These are phyloP conservation scores for Peronospora farinosa DNA, from an alignment of 352 stramenopile genomes.

Conservation along the genomic window DNA sequence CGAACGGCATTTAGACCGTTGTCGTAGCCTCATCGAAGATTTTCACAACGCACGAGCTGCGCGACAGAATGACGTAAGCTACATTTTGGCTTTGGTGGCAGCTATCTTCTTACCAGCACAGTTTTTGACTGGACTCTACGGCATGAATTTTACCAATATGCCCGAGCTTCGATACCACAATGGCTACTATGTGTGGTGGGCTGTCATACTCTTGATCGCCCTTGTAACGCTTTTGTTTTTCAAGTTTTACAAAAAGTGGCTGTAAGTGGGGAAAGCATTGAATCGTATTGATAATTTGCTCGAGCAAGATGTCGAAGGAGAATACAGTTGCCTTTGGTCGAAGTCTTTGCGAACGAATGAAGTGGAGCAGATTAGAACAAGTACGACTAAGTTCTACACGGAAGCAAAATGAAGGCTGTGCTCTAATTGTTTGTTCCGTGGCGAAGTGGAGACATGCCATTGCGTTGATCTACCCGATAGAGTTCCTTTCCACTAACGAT, in stretches of 20 bases:
- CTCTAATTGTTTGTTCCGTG: too few relatives aligned
- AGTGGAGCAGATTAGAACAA: too few relatives aligned
- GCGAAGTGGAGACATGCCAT: too few relatives aligned
- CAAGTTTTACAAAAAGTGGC: conserved; percentile 72
- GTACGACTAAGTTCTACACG: too few relatives aligned
- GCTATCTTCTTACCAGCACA: conserved; percentile 77
- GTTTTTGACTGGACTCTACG: conserved; percentile 81
- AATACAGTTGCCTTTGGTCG: background rate
- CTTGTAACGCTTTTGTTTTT: conserved; percentile 45
- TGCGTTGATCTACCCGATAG: too few relatives aligned
- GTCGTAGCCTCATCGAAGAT: conserved; percentile 58
- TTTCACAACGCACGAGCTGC: conserved; percentile 57
- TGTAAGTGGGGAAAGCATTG: conserved; percentile 22
- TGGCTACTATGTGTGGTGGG: conserved; percentile 82
- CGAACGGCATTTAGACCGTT: conserved; percentile 67
- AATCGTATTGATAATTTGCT: background rate
- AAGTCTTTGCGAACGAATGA: too few relatives aligned
- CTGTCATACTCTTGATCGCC: conserved; percentile 46
- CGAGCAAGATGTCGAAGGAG: background rate
- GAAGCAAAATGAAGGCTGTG: too few relatives aligned
- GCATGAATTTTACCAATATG: conserved; percentile 88
- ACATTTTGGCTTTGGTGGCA: conserved; percentile 69
- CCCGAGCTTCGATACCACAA: conserved; percentile 68
- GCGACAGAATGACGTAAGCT: conserved; percentile 73
- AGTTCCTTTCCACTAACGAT: too few relatives aligned